A percentile compares a stretch with the other conserved stretches of the same genome.
Conservation (phyloP, 1,284 basidiomycete genomes). For the Cryptococcus sp. region DNA sequence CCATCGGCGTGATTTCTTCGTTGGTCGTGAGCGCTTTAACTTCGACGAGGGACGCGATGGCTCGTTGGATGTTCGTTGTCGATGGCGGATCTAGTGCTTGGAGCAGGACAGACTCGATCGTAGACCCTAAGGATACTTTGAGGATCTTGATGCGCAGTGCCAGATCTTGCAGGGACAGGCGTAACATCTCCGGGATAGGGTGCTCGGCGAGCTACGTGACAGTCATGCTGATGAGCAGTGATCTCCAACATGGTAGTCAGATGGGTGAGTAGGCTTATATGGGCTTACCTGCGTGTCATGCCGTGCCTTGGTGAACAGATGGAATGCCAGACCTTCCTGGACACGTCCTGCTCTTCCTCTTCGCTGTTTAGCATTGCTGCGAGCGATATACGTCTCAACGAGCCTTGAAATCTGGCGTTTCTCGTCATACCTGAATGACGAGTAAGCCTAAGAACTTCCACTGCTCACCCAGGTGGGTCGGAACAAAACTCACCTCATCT, state of each 20-base stretch:
- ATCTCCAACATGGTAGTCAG: background rate
- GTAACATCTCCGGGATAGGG: conserved; percentile 93
- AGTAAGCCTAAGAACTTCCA: too few species aligned
- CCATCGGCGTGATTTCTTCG: conserved; percentile 96
- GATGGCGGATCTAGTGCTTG: conserved; percentile 89
- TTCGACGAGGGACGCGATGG: conserved; percentile 87
- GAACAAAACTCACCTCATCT: conserved; percentile 68
- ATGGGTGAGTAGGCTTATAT: background rate
- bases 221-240: background rate
- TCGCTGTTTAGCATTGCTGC: conserved; percentile 90
- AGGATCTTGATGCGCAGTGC: conserved; percentile 96
- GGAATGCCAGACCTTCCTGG: conserved; percentile 87
- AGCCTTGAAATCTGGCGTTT: conserved; percentile 94
- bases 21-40: conserved; percentile 73
- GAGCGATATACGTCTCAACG: conserved; percentile 88
- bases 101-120: conserved; percentile 87
- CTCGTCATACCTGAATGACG: conserved; percentile 79
- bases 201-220: conserved; percentile 75
- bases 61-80: conserved; percentile 84
- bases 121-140: conserved; percentile 80
- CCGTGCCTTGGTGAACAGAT: conserved; percentile 87
- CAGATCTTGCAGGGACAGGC: conserved; percentile 90
- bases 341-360: conserved; percentile 92
- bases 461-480: background rate
- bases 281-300: conserved; percentile 66